phyloP scores from a whole-genome alignment of 2,329 filamentous ascomycete genomes.

The Xylariaceae sp. region DNA sequence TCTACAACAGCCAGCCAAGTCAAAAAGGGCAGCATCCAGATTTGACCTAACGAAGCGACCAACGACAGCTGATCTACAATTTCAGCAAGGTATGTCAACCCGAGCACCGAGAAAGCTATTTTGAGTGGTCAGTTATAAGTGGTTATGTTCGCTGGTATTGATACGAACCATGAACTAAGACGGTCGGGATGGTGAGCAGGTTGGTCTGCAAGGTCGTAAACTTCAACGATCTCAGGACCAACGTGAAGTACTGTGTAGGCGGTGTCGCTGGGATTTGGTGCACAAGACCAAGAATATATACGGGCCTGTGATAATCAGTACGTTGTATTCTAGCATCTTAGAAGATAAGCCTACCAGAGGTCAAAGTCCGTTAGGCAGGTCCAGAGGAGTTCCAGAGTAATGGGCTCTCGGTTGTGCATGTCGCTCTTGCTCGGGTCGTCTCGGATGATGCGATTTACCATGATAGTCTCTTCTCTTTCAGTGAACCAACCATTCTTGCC shows the following conservation, averaged over 20 bases:
- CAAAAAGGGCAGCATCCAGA: conserved; percentile 62
- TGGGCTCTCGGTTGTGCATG: conserved; percentile 55
- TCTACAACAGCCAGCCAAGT: conserved; percentile 46
- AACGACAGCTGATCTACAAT: conserved; percentile 46
- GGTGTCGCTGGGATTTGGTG: conserved; percentile 47
- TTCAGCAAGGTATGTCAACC: conserved; percentile 39
- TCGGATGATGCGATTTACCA: conserved; percentile 53
- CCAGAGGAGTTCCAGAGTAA: conserved; percentile 46
- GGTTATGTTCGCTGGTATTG: no score
- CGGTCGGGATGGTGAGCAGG: conserved; percentile 48
- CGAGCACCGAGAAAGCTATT: conserved; percentile 35
- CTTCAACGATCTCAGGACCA: conserved; percentile 48
- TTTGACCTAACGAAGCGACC: conserved; percentile 39
- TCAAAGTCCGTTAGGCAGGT: conserved; percentile 51
- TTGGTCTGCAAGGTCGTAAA: conserved; percentile 54
- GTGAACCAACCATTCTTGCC: conserved; percentile 53
- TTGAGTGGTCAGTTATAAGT: conserved; percentile 1
- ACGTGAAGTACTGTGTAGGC: conserved; percentile 47
- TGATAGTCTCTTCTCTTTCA: conserved; percentile 47
- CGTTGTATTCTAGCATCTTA: conserved; percentile 19
- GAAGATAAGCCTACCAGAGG: conserved; percentile 48
- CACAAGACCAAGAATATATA: conserved; percentile 40
- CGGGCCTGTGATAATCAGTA: conserved; percentile 35
- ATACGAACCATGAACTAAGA: conserved; percentile 31
- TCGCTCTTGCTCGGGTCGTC: conserved; percentile 56